Evolutionary conservation across 192 early-diverging fungal genomes (phyloP).

Genomic region (Pecoramyces ruminantium): DNA sequence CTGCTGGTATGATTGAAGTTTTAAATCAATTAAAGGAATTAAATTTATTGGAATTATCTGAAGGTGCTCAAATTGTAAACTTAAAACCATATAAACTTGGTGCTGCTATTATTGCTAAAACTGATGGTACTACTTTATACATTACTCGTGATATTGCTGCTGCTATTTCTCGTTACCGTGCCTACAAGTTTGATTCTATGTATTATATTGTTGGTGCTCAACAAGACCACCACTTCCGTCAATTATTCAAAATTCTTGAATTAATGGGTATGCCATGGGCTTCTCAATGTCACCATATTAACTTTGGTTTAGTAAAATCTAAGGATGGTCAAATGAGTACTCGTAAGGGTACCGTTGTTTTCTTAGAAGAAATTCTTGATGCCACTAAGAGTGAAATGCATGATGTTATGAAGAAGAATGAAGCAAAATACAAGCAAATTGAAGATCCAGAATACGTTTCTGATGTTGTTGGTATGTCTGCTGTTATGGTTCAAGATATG

Average conservation of each 20-base stretch:
- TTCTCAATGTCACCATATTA: slow-evolving; percentile 68
- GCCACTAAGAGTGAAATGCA: slow-evolving; percentile 77
- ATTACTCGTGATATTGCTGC: slow-evolving; percentile 94
- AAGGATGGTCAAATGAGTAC: slow-evolving; percentile 73
- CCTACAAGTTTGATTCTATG: slow-evolving; percentile 79
- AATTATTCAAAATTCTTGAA: slow-evolving; percentile 85
- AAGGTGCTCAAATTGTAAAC: slow-evolving; percentile 78
- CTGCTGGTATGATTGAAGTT: slow-evolving; percentile 40
- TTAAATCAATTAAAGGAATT: slow-evolving; percentile 49
- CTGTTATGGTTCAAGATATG: slow-evolving; percentile 85
- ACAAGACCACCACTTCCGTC: slow-evolving; percentile 82
- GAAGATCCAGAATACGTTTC: slow-evolving; percentile 61
- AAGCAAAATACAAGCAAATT: slow-evolving; percentile 66
- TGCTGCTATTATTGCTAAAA: slow-evolving; percentile 66
- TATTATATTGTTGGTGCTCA: slow-evolving; percentile 80
- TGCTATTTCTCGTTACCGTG: slow-evolving; percentile 72
- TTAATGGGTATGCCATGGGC: slow-evolving; percentile 68
- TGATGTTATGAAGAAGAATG: slow-evolving; percentile 77
- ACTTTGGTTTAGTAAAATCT: slow-evolving; percentile 85
- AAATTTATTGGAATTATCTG: slow-evolving; percentile 50
- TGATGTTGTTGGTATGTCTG: slow-evolving; percentile 81
- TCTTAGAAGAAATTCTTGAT: slow-evolving; percentile 86
- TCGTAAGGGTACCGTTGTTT: slow-evolving; percentile 85
- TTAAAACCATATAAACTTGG: slow-evolving; percentile 70
- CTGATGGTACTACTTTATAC: slow-evolving; percentile 84